A percentile compares a stretch with the other conserved stretches of the same genome.
Evolutionary conservation across 306 rosid genomes (phyloP).

Genomic region (Cotoneaster glaucophyllus): DNA sequence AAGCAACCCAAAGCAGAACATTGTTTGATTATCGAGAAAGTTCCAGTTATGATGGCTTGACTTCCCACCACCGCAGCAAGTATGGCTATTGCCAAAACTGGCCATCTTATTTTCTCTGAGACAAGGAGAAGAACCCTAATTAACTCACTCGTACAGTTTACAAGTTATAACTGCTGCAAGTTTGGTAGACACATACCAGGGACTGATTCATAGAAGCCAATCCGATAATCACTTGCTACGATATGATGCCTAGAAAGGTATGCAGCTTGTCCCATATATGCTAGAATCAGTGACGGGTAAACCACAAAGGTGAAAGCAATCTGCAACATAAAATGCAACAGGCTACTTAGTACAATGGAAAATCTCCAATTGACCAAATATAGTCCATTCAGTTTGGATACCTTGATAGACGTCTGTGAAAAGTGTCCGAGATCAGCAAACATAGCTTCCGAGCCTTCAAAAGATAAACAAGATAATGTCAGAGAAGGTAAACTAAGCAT

Average conservation of each 20-base stretch:
- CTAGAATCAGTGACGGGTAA: constrained; percentile 80
- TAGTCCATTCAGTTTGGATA: background rate
- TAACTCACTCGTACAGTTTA: background rate
- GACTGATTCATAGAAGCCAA: constrained; percentile 93
- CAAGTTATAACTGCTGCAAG: background rate
- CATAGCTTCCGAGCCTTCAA: constrained; percentile 96
- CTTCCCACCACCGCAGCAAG: constrained; percentile 97
- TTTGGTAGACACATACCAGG: constrained; percentile 56
- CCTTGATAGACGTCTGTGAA: constrained; percentile 54
- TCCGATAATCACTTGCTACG: constrained; percentile 49
- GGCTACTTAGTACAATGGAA: background rate
- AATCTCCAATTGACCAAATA: background rate
- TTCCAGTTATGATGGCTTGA: constrained; percentile 92
- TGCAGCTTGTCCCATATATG: constrained; percentile 99
- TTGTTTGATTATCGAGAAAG: constrained; percentile 92
- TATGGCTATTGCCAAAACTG: constrained; percentile 87
- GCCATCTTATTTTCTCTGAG: constrained; percentile 77
- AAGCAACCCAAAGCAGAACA: constrained; percentile 87
- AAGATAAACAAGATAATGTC: constrained; percentile 9
- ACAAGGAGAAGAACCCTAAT: background rate
- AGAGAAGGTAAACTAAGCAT: constrained; percentile 15
- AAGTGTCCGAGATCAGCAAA: constrained; percentile 96
- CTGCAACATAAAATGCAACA: constrained; percentile 35
- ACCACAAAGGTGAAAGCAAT: constrained; percentile 91
- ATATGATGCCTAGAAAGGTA: constrained; percentile 80